These are phyloP conservation scores for Bolboschoenus planiculmis DNA, from an alignment of 176 grass and related monocot genomes.

Conservation along the genomic window DNA sequence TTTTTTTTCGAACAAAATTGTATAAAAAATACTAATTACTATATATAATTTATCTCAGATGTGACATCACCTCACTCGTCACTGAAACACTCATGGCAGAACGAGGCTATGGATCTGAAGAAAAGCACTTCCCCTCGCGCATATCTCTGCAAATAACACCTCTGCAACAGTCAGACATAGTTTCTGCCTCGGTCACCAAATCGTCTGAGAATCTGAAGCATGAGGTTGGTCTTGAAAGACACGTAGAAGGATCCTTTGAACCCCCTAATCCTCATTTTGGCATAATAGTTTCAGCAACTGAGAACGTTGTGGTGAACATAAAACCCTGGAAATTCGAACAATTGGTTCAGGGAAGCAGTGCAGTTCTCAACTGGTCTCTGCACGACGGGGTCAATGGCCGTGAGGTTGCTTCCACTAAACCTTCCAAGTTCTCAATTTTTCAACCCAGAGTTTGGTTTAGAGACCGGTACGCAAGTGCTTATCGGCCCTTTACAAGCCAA, in stretches of 20 bases:
- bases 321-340: constrained; percentile 97
- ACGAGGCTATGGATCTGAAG: constrained; percentile 68
- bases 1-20: not conserved
- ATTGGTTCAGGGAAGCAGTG: constrained; percentile 49
- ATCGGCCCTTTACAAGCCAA: constrained; percentile 73
- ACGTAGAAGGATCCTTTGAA: constrained; percentile 64
- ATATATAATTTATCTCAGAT: constrained; percentile 44
- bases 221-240: constrained; percentile 53
- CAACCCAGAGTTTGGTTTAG: constrained; percentile 74
- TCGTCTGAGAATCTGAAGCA: constrained; percentile 72
- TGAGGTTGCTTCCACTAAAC: constrained; percentile 58
- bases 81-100: constrained; percentile 76
- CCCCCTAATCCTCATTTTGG: constrained; percentile 58
- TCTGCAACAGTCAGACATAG: constrained; percentile 62
- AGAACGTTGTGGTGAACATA: constrained; percentile 62
- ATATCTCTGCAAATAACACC: constrained; percentile 86
- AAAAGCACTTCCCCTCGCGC: constrained; percentile 84
- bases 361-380: constrained; percentile 61
- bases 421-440: constrained; percentile 63
- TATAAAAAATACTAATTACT: not conserved
- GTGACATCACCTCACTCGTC: constrained; percentile 53
- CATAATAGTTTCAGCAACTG: constrained; percentile 34
- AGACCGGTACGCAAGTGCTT: constrained; percentile 57
- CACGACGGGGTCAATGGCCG: constrained; percentile 72
- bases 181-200: constrained; percentile 65